Evolutionary conservation across 2,329 filamentous ascomycete species (phyloP).

Genomic region (Fusarium ramigenum): DNA sequence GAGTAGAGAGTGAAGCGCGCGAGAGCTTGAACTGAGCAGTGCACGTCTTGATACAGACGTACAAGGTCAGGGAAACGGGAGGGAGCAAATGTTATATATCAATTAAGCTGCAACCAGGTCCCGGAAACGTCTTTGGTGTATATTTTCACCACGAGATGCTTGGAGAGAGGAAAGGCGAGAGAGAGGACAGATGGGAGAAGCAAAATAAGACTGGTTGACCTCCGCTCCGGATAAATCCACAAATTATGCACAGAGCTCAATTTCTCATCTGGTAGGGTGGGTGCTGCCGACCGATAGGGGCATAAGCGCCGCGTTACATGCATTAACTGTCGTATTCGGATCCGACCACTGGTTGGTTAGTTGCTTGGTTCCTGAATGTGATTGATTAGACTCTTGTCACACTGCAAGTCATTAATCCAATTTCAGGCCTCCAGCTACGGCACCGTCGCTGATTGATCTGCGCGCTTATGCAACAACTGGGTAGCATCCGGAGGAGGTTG

Average conservation of each 20-base stretch:
- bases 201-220: slow-evolving; percentile 34
- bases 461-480: slow-evolving; percentile 12
- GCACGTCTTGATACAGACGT: slow-evolving; percentile 22
- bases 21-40: slow-evolving; percentile 25
- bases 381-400: background rate
- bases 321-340: slow-evolving; percentile 28
- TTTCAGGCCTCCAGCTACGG: background rate
- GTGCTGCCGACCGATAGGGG: slow-evolving; percentile 6
- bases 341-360: background rate
- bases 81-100: slow-evolving; percentile 33
- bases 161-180: slow-evolving; percentile 26
- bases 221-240: slow-evolving; percentile 44
- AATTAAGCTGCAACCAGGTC: slow-evolving; percentile 38
- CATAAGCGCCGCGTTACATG: slow-evolving; percentile 19
- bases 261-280: slow-evolving; percentile 37
- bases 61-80: slow-evolving; percentile 18
- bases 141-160: slow-evolving; percentile 29
- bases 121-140: slow-evolving; percentile 34
- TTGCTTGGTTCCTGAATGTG: background rate
- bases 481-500: background rate
- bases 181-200: slow-evolving; percentile 31
- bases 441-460: background rate
- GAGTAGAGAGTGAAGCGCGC: slow-evolving; percentile 14
- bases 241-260: slow-evolving; percentile 42
- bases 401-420: background rate